These are phyloP conservation scores for Pharnaceum exiguum DNA, from an alignment of 148 eudicot species.

Conservation along the genomic window DNA sequence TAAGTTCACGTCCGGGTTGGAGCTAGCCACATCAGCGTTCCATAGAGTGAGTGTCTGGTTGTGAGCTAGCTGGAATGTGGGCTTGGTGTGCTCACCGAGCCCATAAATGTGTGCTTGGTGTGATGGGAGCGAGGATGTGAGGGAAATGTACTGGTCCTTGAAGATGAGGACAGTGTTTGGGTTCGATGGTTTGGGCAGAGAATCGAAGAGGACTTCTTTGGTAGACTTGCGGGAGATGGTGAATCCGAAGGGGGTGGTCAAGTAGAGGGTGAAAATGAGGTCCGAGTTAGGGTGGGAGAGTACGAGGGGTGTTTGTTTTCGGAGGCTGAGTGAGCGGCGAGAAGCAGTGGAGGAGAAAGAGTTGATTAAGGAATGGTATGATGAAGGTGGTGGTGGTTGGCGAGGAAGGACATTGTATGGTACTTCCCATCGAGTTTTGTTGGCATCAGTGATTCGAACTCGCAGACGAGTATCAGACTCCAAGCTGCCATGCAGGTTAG, in stretches of 20 bases:
- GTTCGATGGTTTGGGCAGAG: no score
- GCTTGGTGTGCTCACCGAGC: conserved; percentile 76
- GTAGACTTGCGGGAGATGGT: conserved; percentile 57
- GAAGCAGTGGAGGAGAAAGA: conserved; percentile 38
- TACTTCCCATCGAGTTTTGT: conserved; percentile 59
- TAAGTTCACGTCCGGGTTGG: conserved; percentile 43
- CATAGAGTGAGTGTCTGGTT: conserved; percentile 75
- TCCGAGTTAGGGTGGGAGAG: no score
- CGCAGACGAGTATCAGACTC: conserved; percentile 46
- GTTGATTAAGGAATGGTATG: not conserved
- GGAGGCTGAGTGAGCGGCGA: conserved; percentile 39
- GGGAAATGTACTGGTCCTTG: conserved; percentile 72
- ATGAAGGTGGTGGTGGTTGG: conserved; percentile 11
- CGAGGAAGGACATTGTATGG: conserved; percentile 38
- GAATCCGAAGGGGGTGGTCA: conserved; percentile 68
- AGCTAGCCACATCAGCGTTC: conserved; percentile 53
- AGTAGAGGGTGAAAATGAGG: conserved; percentile 59
- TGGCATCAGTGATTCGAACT: conserved; percentile 53
- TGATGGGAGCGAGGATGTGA: conserved; percentile 61
- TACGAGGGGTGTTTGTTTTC: no score
- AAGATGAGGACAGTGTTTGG: conserved; percentile 53
- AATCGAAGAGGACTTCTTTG: conserved; percentile 51
- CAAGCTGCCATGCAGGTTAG: conserved; percentile 32
- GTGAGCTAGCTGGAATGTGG: conserved; percentile 42
- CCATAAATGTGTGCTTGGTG: conserved; percentile 56